Base-by-base conservation (phyloP, 2,329 filamentous ascomycete genomes). In the Hypoxylon sp. region DNA sequence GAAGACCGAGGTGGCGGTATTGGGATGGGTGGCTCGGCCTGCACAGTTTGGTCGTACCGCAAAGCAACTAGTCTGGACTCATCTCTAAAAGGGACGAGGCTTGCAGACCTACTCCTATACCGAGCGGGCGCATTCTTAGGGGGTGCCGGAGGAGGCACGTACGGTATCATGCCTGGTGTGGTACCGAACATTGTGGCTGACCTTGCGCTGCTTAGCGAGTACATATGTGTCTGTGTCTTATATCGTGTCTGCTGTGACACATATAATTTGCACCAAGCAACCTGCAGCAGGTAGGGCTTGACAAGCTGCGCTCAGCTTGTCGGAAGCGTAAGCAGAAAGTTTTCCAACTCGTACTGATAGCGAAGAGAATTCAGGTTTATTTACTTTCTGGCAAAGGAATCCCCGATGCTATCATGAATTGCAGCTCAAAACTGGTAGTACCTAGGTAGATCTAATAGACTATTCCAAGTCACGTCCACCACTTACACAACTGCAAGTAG, bases 11-110 rank as follows among this genome's bases (percentile, higher is more conserved):
- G 69, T 50, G 84, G 82, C 53, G 83, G 78, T 65, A 88, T 78
- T 50, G 85, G 84, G 70, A 89, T 86, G 37, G 88, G 88, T 66
- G 86, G 86, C 77, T 87, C 84, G 52, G 86, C 86, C 73, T 86
- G 84, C 55, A 84, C 80, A 37, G 86, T 88, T 78, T 90, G 84
- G 75, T 91, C 88, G 80, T 91, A 90, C 64, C 87, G 85, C 61
- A 90, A 75, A 52, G 84, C 84, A 65, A 90, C 82, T 72, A 90
- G 77, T 71, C 78, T 80, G 46, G 81, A 79, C 72, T 87, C 86
- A 74, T 85, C 84, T 66, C 83, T 81, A 74, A 87, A 83, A 24
- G 81, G 76, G 37, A 76, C 73, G 62, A 78, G 74, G 67, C 79
- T 75, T 63, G 78, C 71, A 19, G 83, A 77, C 68, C 79, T 78